Percentiles rank a stretch among this genome's conserved stretches.
Evolutionary conservation across 2,329 filamentous ascomycete genomes (phyloP).

Genomic region (Alternaria longipes): DNA sequence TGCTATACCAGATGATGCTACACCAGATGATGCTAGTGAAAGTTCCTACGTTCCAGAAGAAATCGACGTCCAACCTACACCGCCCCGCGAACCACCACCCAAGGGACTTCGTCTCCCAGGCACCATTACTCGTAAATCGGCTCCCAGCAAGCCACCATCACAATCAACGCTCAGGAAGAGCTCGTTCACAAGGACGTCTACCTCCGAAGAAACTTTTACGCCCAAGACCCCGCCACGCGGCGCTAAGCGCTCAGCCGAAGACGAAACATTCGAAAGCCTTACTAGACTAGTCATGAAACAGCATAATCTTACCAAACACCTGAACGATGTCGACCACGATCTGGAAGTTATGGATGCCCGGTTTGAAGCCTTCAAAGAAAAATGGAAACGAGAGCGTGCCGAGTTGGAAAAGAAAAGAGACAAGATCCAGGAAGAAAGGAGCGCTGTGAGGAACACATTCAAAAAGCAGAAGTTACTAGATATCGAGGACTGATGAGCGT

Average conservation of each 20-base stretch:
- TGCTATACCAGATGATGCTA: not conserved
- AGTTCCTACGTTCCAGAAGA: slow-evolving; percentile 7
- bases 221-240: not conserved
- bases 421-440: slow-evolving; percentile 2
- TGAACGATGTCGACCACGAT: slow-evolving; percentile 16
- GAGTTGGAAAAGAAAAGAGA: slow-evolving; percentile 2
- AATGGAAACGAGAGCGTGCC: slow-evolving; percentile 9
- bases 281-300: slow-evolving; percentile 11
- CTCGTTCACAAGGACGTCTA: not conserved
- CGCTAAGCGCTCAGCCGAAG: slow-evolving; percentile 21
- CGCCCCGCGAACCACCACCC: slow-evolving; percentile 1
- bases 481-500: not conserved
- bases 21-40: not conserved
- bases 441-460: slow-evolving; percentile 13
- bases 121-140: slow-evolving; percentile 3
- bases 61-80: slow-evolving; percentile 7
- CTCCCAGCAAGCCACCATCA: not conserved
- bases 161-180: not conserved
- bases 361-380: slow-evolving; percentile 7
- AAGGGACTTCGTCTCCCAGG: not conserved
- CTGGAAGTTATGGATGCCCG: slow-evolving; percentile 13
- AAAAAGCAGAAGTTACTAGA: slow-evolving; percentile 17
- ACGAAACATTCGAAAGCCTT: slow-evolving; percentile 17
- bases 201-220: not conserved
- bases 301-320: slow-evolving; percentile 14